Evolutionary conservation across 2,329 filamentous ascomycete genomes (phyloP).

Genomic region (Colletotrichum lupini): DNA sequence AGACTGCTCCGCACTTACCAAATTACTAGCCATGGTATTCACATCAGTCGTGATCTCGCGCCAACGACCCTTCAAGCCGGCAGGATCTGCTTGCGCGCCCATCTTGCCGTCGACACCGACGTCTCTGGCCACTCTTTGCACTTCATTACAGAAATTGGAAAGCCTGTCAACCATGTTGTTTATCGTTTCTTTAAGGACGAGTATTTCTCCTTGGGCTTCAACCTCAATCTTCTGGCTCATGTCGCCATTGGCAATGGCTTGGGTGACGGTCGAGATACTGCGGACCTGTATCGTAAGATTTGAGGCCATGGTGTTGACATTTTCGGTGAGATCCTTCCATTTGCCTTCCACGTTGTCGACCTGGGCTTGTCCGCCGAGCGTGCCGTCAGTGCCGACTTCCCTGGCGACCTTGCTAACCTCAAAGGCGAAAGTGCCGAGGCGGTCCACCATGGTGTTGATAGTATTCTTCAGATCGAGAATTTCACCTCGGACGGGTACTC

Average conservation of each 20-base stretch:
- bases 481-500: constrained; percentile 92
- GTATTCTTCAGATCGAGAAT: constrained; percentile 96
- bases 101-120: constrained; percentile 98
- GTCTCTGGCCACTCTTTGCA: constrained; percentile 95
- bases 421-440: constrained; percentile 93
- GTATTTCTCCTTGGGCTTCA: constrained; percentile 93
- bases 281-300: constrained; percentile 81
- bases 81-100: constrained; percentile 95
- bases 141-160: constrained; percentile 95
- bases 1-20: constrained; percentile 53
- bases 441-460: constrained; percentile 99
- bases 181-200: constrained; percentile 94
- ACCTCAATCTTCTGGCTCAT: constrained; percentile 97
- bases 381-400: constrained; percentile 96
- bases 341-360: constrained; percentile 97
- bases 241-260: constrained; percentile 94
- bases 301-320: constrained; percentile 82
- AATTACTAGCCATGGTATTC: constrained; percentile 86
- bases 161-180: constrained; percentile 98
- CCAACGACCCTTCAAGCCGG: constrained; percentile 93
- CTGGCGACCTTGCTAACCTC: constrained; percentile 96
- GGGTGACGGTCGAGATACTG: constrained; percentile 92
- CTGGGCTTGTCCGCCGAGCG: constrained; percentile 91
- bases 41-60: constrained; percentile 98
- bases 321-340: constrained; percentile 96